Conservation (phyloP, 352 stramenopile species). For the Phytopythium kandeliae region DNA sequence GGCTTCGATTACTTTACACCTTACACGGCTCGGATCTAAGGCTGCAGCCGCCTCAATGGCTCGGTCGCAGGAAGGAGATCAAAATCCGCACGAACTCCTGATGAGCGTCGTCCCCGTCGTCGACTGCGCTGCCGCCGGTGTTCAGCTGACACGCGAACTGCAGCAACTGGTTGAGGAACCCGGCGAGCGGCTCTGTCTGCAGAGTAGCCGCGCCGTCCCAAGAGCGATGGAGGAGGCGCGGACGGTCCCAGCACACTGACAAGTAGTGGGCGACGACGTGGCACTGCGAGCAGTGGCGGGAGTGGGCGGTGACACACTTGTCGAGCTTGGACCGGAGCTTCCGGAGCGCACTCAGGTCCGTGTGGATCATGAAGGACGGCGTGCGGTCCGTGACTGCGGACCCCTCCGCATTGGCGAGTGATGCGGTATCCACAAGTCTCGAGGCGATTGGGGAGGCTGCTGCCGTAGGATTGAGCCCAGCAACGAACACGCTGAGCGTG, state of each 20-base stretch:
- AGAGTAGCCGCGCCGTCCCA: constrained; percentile 27
- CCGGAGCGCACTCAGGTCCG: constrained; percentile 21
- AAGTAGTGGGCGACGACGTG: constrained; percentile 28
- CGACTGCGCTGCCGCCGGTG: neutral
- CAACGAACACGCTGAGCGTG: constrained; percentile 21
- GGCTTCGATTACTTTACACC: neutral
- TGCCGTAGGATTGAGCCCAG: neutral
- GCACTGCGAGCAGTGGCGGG: constrained; percentile 21
- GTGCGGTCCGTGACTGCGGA: constrained; percentile 11
- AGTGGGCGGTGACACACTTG: constrained; percentile 10
- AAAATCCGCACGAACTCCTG: constrained; percentile 21
- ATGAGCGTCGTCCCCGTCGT: constrained; percentile 13
- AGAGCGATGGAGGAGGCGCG: constrained; percentile 21
- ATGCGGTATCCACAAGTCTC: neutral
- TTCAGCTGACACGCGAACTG: constrained; percentile 17
- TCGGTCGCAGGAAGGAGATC: constrained; percentile 23
- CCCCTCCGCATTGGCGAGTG: neutral
- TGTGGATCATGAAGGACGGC: constrained; percentile 19
- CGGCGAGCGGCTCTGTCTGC: constrained; percentile 20
- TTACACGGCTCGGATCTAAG: neutral
- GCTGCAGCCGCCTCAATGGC: neutral
- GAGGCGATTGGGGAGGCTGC: neutral
- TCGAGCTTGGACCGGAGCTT: constrained; percentile 24
- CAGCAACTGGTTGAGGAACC: constrained; percentile 29
- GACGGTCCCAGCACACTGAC: constrained; percentile 27